Percentiles rank a stretch among this genome's conserved stretches.
phyloP scores from a whole-genome alignment of 371 early-diverging fungal genomes.

The Lichtheimia ornata region DNA sequence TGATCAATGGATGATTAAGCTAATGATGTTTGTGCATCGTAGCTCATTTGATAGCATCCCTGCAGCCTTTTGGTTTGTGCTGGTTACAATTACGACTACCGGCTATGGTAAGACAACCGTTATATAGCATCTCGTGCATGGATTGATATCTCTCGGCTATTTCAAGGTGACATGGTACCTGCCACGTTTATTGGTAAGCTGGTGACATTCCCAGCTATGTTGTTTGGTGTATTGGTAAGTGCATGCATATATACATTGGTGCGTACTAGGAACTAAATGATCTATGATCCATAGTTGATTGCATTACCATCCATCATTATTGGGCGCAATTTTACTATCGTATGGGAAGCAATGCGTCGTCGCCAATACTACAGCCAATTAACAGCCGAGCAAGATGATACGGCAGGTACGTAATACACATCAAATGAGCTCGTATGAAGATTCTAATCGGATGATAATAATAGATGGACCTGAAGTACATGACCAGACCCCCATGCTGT shows the following conservation, averaged over 20 bases:
- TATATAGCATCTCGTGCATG: too few species aligned
- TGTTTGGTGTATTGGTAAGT: slow-evolving; percentile 75
- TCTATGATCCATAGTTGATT: slow-evolving; percentile 52
- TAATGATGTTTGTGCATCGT: background rate
- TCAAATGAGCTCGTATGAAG: too few species aligned
- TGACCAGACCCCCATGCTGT: background rate
- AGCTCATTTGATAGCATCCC: slow-evolving; percentile 82
- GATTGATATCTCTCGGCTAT: background rate
- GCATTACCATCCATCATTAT: slow-evolving; percentile 88
- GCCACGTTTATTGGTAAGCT: slow-evolving; percentile 82
- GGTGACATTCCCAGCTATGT: slow-evolving; percentile 85
- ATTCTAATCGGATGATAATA: too few species aligned
- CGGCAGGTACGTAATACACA: background rate
- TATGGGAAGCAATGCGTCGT: slow-evolving; percentile 79
- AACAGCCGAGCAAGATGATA: slow-evolving; percentile 6
- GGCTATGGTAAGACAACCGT: slow-evolving; percentile 63
- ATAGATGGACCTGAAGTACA: slow-evolving; percentile 4
- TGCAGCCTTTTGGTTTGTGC: slow-evolving; percentile 80
- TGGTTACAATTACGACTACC: slow-evolving; percentile 86
- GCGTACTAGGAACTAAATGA: background rate
- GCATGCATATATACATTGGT: background rate
- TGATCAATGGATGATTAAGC: background rate
- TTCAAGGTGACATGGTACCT: slow-evolving; percentile 76
- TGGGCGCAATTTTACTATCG: slow-evolving; percentile 84
- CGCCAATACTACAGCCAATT: slow-evolving; percentile 24